Conservation (phyloP, 352 stramenopile species). For the Blastocystis sp. region DNA sequence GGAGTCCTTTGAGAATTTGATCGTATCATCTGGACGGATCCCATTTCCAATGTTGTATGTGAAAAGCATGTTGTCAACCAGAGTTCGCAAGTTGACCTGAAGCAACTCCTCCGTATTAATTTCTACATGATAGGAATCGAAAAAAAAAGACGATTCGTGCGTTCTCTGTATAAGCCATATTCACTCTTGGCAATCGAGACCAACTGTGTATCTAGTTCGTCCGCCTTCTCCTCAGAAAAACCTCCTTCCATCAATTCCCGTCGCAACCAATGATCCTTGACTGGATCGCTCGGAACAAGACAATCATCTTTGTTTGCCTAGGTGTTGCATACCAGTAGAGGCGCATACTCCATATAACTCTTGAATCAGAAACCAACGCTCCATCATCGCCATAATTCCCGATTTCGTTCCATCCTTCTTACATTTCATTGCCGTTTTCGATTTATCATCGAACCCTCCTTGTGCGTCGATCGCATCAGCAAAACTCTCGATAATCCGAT, state of each 20-base stretch:
- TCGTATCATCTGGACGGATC: neutral
- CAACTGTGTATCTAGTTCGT: neutral
- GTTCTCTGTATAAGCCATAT: neutral
- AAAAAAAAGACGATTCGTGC: neutral
- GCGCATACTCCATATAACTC: neutral
- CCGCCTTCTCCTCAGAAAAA: neutral
- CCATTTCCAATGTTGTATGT: neutral
- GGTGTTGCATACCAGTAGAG: neutral
- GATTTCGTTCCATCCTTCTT: neutral
- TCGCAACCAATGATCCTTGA: neutral
- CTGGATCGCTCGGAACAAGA: neutral
- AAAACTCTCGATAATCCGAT: neutral
- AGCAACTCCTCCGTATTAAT: neutral
- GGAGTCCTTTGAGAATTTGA: neutral
- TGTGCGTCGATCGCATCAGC: neutral
- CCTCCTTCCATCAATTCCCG: neutral
- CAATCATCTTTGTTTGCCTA: constrained; percentile 16
- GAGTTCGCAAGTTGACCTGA: neutral
- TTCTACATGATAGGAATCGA: neutral
- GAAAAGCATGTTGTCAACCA: neutral
- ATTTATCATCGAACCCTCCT: neutral
- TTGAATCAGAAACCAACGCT: constrained; percentile 5
- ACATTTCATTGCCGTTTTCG: neutral
- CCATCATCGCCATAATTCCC: constrained; percentile 8
- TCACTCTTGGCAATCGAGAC: neutral